Base-by-base conservation (phyloP, 1,284 basidiomycete species). In the Boletus smithii region DNA sequence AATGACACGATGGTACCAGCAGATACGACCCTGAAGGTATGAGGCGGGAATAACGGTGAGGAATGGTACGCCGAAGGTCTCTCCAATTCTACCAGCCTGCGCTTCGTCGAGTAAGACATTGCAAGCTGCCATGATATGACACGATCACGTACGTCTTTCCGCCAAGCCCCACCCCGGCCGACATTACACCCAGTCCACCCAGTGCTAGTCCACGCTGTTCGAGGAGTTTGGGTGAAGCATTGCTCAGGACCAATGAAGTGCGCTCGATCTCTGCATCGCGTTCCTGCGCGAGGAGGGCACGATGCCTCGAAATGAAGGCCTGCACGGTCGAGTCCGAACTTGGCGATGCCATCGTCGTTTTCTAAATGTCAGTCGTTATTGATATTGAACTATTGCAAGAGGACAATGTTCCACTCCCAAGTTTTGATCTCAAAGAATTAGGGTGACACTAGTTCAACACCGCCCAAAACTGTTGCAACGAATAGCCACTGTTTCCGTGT, bases 201-300 rank as follows among this genome's bases (percentile, higher is more conserved):
- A 97, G 68, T 2, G 90, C 85, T 5, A 97, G 73, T 1, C 94
- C 94, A 56, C 90, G 86, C 56, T 89, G 85, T 66, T 97, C 93
- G 14, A 97, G 76, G 10, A 95, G 71, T 58, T 85, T 91, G 0
- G 88, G 87, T 5, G 85, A 77, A 61, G 90, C 93, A 51, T 91
- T 91, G 5, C 89, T 87, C 33, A 94, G 77, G 24, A 95, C 69
- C 9, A 95, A 74, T 7, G 85, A 82, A 20, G 80, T 89, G 41
- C 91, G 80, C 50, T 90, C 84, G 53, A 94, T 80, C 62, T 97
- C 94, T 31, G 88, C 88, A 35, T 83, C 76, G 20, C 90, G 79
- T 67, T 97, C 94, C 46, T 71, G 72, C 13, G 76, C 62, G 4
- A 97, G 74, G 8, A 97, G 76, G 2, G 69, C 52, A 23, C 83